Evolutionary conservation across 2,329 filamentous ascomycete genomes (phyloP).

Genomic region (Pezicula carpinea): DNA sequence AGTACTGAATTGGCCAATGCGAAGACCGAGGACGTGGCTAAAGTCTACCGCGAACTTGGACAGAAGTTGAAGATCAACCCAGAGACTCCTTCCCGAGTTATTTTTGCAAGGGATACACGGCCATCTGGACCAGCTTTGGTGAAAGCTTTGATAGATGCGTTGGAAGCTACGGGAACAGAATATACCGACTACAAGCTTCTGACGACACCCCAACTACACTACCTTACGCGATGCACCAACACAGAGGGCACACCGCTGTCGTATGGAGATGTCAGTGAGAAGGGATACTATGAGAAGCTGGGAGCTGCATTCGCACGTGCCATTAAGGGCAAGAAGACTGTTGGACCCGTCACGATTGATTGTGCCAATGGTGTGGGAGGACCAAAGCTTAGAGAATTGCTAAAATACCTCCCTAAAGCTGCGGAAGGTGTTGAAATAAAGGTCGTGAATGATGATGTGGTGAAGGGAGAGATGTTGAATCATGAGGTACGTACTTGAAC

Average conservation of each 20-base stretch:
- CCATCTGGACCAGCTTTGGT: slow-evolving; percentile 85
- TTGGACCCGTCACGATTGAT: slow-evolving; percentile 77
- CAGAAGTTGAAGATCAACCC: slow-evolving; percentile 72
- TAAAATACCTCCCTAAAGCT: slow-evolving; percentile 73
- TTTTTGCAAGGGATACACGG: slow-evolving; percentile 89
- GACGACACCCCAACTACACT: slow-evolving; percentile 97
- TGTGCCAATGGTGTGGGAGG: slow-evolving; percentile 96
- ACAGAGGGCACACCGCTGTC: slow-evolving; percentile 81
- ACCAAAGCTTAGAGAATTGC: slow-evolving; percentile 79
- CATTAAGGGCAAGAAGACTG: slow-evolving; percentile 70
- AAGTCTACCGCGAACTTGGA: slow-evolving; percentile 72
- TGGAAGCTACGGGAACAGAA: slow-evolving; percentile 70
- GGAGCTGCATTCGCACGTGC: slow-evolving; percentile 78
- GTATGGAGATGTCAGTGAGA: slow-evolving; percentile 85
- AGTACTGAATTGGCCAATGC: slow-evolving; percentile 89
- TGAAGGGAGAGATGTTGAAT: slow-evolving; percentile 85
- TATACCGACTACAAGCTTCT: slow-evolving; percentile 84
- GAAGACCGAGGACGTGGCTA: slow-evolving; percentile 67
- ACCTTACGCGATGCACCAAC: slow-evolving; percentile 90
- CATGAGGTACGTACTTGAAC: slow-evolving; percentile 55
- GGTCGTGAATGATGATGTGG: slow-evolving; percentile 88
- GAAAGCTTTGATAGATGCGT: slow-evolving; percentile 70
- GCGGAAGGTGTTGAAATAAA: slow-evolving; percentile 72
- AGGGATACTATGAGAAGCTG: slow-evolving; percentile 94
- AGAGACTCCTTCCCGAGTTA: slow-evolving; percentile 67